These are phyloP conservation scores for Beauveria varroae DNA, from an alignment of 2,329 filamentous ascomycete species.

Conservation along the genomic window DNA sequence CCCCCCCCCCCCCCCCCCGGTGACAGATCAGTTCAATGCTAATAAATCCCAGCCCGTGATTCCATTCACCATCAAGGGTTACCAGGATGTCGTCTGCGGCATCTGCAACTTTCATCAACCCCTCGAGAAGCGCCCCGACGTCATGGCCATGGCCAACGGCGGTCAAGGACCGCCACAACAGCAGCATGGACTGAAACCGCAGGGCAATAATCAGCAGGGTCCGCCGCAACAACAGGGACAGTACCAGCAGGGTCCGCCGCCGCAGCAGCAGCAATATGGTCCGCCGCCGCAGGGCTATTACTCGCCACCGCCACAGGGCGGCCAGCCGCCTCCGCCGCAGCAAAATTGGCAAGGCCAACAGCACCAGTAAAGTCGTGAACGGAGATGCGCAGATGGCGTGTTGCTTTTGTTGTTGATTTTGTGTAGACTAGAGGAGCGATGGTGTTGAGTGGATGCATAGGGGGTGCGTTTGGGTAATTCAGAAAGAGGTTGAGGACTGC, in stretches of 20 bases:
- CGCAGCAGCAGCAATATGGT: background rate
- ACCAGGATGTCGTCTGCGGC: conserved; percentile 63
- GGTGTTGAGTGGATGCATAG: background rate
- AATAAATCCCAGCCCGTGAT: conserved; percentile 50
- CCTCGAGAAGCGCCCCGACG: conserved; percentile 48
- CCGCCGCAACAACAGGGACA: conserved; percentile 9
- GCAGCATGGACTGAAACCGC: conserved; percentile 20
- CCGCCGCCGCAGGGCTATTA: conserved; percentile 2
- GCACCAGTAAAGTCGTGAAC: conserved; percentile 9
- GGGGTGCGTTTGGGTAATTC: background rate
- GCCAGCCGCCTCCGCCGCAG: background rate
- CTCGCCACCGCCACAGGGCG: conserved; percentile 8
- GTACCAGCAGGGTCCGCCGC: background rate
- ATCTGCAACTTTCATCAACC: conserved; percentile 72
- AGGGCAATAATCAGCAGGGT: conserved; percentile 24
- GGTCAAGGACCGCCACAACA: conserved; percentile 18
- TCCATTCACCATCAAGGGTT: conserved; percentile 60
- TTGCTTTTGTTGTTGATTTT: background rate
- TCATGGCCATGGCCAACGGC: conserved; percentile 43
- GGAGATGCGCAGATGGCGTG: background rate
- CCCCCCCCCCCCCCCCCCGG: too few relatives aligned
- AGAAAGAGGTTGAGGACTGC: background rate
- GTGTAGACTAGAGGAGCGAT: background rate
- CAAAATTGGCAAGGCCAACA: conserved; percentile 6
- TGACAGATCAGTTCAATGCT: background rate